phyloP scores from a whole-genome alignment of 1,139 yeast genomes.

The Hemisphaericaspora subhashii region DNA sequence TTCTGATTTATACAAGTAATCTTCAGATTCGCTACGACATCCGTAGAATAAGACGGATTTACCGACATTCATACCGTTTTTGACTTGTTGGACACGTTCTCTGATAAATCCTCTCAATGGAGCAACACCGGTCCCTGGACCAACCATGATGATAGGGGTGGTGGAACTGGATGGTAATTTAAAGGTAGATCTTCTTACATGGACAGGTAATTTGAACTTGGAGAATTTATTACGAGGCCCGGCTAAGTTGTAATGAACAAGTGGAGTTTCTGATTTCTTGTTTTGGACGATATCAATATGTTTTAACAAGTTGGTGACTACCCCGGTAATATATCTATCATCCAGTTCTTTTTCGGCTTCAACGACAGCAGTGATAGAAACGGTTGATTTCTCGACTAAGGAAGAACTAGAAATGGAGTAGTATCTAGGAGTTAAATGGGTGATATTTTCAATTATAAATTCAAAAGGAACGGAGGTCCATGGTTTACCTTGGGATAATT shows the following conservation, averaged over 20 bases:
- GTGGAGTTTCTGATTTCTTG: slow-evolving; percentile 37
- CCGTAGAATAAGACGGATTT: slow-evolving; percentile 81
- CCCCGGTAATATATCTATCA: slow-evolving; percentile 63
- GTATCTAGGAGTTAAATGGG: slow-evolving; percentile 89
- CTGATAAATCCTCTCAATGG: slow-evolving; percentile 94
- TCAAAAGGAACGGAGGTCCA: slow-evolving; percentile 85
- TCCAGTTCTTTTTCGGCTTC: slow-evolving; percentile 63
- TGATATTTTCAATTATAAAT: slow-evolving; percentile 76
- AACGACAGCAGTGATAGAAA: slow-evolving; percentile 90
- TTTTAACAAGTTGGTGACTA: slow-evolving; percentile 84
- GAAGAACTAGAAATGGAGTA: slow-evolving; percentile 96
- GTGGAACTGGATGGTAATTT: slow-evolving; percentile 87
- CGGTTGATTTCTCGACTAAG: slow-evolving; percentile 66
- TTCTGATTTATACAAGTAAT: slow-evolving; percentile 80
- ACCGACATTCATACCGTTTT: slow-evolving; percentile 61
- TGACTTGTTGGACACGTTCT: slow-evolving; percentile 58
- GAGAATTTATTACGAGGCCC: slow-evolving; percentile 77
- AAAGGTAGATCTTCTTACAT: slow-evolving; percentile 92
- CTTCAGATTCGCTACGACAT: slow-evolving; percentile 73
- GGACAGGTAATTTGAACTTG: slow-evolving; percentile 73
- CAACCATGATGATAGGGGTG: slow-evolving; percentile 87
- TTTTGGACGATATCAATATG: slow-evolving; percentile 68
- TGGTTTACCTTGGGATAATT: slow-evolving; percentile 57
- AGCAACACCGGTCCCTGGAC: slow-evolving; percentile 99
- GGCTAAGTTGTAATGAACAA: slow-evolving; percentile 63